phyloP scores from a whole-genome alignment of 306 rosid species.

The Psophocarpus tetragonolobus region DNA sequence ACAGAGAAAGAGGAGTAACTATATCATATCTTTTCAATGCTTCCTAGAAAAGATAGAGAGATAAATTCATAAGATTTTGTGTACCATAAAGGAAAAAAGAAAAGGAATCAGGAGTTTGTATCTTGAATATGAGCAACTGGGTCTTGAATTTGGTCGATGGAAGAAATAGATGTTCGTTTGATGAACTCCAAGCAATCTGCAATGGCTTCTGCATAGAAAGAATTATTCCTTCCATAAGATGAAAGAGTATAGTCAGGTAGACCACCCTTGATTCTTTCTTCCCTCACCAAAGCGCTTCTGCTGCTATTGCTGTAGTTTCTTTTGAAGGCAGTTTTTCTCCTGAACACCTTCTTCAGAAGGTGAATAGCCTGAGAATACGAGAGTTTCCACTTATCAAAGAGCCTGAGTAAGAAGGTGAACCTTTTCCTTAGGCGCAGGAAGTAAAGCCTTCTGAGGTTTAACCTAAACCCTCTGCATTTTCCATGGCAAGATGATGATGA shows the following conservation, averaged over 20 bases:
- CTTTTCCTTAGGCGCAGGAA: constrained; percentile 44
- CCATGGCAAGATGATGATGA: constrained; percentile 37
- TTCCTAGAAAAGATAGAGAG: background rate
- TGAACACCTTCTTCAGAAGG: constrained; percentile 38
- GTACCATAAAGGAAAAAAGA: constrained; percentile 22
- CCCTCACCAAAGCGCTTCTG: constrained; percentile 32
- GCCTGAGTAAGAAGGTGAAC: constrained; percentile 45
- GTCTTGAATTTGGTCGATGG: constrained; percentile 50
- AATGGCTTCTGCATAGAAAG: constrained; percentile 92
- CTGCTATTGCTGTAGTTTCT: constrained; percentile 42
- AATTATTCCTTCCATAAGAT: constrained; percentile 60
- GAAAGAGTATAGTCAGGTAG: constrained; percentile 36
- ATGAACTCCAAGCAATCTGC: constrained; percentile 94
- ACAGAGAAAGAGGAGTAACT: constrained; percentile 20
- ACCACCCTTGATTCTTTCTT: constrained; percentile 25
- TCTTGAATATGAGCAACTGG: constrained; percentile 43
- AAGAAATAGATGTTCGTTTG: constrained; percentile 68
- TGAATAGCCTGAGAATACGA: constrained; percentile 49
- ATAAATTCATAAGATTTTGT: constrained; percentile 24
- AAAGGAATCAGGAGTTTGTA: constrained; percentile 26
- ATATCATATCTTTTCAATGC: background rate
- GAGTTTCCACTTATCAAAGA: constrained; percentile 43
- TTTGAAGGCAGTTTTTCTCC: constrained; percentile 35
- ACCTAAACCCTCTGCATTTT: constrained; percentile 57
- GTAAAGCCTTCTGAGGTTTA: constrained; percentile 52